Evolutionary conservation across 345 rosid species (phyloP).

Genomic region (Leavenworthia alabamica): DNA sequence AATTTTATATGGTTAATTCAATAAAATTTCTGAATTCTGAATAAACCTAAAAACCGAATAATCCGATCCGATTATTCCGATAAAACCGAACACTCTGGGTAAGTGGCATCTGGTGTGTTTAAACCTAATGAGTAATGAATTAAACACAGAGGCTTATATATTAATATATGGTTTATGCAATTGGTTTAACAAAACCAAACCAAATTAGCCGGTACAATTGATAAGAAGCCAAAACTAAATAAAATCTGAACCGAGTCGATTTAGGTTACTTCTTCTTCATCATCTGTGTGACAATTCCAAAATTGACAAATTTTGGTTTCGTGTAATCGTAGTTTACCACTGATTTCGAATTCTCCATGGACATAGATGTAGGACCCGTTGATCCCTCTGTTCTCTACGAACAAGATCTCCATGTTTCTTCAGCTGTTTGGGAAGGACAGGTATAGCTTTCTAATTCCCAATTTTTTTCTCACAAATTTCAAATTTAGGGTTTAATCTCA

Average conservation of each 20-base stretch:
- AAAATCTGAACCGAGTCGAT: not conserved
- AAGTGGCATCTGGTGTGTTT: no score
- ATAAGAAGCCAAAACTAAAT: no score
- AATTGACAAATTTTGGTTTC: not conserved
- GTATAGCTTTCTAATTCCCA: not conserved
- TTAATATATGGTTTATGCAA: not conserved
- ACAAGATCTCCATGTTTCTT: constrained; percentile 36
- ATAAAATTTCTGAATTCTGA: no score
- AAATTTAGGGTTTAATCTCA: not conserved
- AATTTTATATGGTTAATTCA: no score
- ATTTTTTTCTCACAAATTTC: not conserved
- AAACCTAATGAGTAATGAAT: no score
- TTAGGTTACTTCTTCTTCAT: not conserved
- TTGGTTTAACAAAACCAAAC: not conserved
- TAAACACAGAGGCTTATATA: no score
- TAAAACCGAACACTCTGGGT: no score
- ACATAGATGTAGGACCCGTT: constrained; percentile 34
- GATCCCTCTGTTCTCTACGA: constrained; percentile 34
- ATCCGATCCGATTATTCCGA: no score
- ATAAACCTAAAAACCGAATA: no score
- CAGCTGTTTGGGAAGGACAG: constrained; percentile 38
- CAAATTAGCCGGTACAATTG: not conserved
- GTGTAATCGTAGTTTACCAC: not conserved
- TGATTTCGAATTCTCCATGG: constrained; percentile 19
- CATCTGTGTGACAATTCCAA: not conserved